Evolutionary conservation across 1,284 basidiomycete genomes (phyloP).

Genomic region (Cryptococcus neoformans): DNA sequence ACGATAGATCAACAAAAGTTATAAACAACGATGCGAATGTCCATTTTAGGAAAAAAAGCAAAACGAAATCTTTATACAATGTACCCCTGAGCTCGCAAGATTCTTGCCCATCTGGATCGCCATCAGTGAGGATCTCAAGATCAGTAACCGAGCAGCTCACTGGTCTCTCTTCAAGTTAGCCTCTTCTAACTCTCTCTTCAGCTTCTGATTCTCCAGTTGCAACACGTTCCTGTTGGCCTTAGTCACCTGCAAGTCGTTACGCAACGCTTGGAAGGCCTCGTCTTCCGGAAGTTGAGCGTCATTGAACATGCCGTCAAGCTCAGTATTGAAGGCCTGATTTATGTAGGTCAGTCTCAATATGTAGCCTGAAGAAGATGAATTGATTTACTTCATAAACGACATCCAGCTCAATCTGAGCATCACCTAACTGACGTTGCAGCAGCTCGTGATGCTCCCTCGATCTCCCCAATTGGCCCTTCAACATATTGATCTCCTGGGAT

Average conservation of each 20-base stretch:
- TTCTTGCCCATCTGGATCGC: constrained; percentile 59
- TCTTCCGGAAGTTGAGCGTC: constrained; percentile 71
- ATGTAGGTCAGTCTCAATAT: constrained; percentile 4
- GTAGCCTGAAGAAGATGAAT: constrained; percentile 1
- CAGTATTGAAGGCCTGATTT: constrained; percentile 80
- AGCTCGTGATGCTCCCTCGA: constrained; percentile 69
- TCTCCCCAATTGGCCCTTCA: constrained; percentile 63
- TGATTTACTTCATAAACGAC: constrained; percentile 78
- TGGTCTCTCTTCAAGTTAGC: constrained; percentile 71
- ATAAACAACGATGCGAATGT: no score
- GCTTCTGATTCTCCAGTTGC: constrained; percentile 70
- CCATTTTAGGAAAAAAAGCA: no score
- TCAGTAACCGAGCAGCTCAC: constrained; percentile 53
- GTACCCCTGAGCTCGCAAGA: constrained; percentile 61
- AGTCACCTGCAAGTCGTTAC: constrained; percentile 64
- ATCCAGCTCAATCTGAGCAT: constrained; percentile 79
- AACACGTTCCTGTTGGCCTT: constrained; percentile 72
- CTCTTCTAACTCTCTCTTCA: constrained; percentile 69
- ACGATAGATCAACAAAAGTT: no score
- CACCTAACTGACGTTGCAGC: constrained; percentile 67
- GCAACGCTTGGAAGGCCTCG: constrained; percentile 72
- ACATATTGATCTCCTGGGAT: constrained; percentile 58
- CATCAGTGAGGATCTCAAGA: not conserved
- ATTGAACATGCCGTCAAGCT: constrained; percentile 81
- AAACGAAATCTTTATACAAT: constrained; percentile 1